phyloP scores from a whole-genome alignment of 2,329 filamentous ascomycete genomes.

The Colletotrichum sp. region DNA sequence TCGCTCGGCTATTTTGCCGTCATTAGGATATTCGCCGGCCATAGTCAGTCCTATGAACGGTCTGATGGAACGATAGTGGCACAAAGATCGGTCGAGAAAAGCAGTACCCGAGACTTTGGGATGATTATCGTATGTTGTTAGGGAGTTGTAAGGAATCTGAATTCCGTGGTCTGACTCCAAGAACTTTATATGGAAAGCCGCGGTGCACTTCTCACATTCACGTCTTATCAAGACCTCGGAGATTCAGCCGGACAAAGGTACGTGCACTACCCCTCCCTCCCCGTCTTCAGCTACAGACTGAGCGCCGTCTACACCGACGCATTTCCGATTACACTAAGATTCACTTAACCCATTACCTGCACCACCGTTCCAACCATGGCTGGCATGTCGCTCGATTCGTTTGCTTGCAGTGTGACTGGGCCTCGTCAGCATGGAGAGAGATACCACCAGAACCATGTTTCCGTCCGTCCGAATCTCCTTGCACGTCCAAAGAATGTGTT shows the following conservation, averaged over 20 bases:
- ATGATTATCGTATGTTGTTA: background rate
- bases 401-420: background rate
- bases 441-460: background rate
- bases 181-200: background rate
- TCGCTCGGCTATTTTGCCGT: background rate
- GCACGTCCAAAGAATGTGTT: background rate
- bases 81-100: background rate
- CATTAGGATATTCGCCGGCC: background rate
- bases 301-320: background rate
- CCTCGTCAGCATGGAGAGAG: background rate
- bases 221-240: background rate
- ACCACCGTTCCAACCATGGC: background rate
- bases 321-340: background rate
- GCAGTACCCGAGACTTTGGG: background rate
- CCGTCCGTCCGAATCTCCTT: background rate
- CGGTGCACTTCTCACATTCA: background rate
- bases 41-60: background rate
- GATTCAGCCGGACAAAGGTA: background rate
- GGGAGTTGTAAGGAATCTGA: background rate
- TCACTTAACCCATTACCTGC: background rate
- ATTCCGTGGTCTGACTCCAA: background rate
- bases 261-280: background rate
- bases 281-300: background rate
- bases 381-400: background rate
- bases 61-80: background rate